These are phyloP conservation scores for Acanthamoeba triangularis DNA, from an alignment of 208 protist genomes.

Conservation along the genomic window DNA sequence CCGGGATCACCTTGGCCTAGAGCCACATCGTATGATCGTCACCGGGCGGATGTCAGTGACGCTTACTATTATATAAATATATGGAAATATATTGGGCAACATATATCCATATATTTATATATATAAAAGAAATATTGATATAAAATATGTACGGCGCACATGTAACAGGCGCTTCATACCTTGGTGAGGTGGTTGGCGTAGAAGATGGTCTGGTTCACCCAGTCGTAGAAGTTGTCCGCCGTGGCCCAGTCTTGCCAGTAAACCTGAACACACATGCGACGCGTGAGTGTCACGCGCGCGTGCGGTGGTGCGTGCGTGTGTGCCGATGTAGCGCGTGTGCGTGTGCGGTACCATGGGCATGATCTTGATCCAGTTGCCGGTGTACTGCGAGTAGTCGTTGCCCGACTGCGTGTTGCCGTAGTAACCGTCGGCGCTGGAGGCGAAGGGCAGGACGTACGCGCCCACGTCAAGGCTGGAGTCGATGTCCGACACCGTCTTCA, in stretches of 20 bases:
- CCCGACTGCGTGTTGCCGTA: slow-evolving; percentile 32
- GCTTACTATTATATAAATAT: too few species aligned
- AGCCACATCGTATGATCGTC: too few species aligned
- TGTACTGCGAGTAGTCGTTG: slow-evolving; percentile 41
- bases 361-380: slow-evolving; percentile 27
- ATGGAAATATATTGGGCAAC: neutral
- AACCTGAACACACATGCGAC: neutral
- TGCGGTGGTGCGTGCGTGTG: too few species aligned
- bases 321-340: neutral
- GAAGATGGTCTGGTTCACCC: slow-evolving; percentile 18
- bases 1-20: slow-evolving; percentile 20
- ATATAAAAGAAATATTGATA: neutral
- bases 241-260: slow-evolving; percentile 53
- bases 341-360: neutral
- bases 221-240: neutral
- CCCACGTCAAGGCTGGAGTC: neutral
- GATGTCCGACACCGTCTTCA: neutral
- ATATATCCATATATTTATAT: neutral
- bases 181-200: slow-evolving; percentile 28
- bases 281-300: neutral
- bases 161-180: neutral
- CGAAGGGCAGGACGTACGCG: slow-evolving; percentile 35
- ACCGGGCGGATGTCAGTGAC: too few species aligned
- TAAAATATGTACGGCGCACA: neutral
- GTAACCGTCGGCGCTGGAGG: slow-evolving; percentile 34